Percentiles rank a stretch among this genome's conserved stretches.
phyloP scores from a whole-genome alignment of 2,329 filamentous ascomycete genomes.

The Rhinocladiella mackenziei region DNA sequence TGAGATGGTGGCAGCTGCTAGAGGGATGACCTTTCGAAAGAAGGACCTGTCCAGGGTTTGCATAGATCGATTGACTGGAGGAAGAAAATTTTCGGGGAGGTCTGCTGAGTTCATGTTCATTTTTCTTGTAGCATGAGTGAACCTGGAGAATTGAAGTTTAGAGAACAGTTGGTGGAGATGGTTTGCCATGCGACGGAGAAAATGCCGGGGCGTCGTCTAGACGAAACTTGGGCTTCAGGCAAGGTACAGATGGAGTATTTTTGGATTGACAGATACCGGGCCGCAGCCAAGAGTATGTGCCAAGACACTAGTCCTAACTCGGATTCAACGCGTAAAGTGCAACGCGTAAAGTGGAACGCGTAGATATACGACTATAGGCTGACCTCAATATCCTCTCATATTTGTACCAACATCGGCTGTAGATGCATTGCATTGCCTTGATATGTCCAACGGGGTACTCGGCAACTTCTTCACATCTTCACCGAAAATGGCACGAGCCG shows the following conservation, averaged over 20 bases:
- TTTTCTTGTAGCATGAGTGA: constrained; percentile 8
- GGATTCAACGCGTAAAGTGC: not conserved
- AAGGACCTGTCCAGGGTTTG: constrained; percentile 76
- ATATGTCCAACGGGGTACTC: not conserved
- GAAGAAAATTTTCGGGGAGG: constrained; percentile 60
- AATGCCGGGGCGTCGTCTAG: not conserved
- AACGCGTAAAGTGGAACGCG: constrained; percentile 4
- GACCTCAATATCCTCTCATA: no score
- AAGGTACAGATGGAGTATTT: no score
- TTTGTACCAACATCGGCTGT: no score
- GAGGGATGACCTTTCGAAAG: constrained; percentile 71
- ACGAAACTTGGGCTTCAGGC: no score
- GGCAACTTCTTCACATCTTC: not conserved
- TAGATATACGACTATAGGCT: no score
- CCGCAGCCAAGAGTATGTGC: no score
- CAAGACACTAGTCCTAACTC: no score
- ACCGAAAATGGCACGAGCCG: not conserved
- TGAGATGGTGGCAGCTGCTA: constrained; percentile 73
- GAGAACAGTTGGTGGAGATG: constrained; percentile 12
- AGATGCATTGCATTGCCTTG: no score
- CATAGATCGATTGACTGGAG: constrained; percentile 75
- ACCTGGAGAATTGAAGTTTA: not conserved
- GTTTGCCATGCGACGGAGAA: constrained; percentile 14
- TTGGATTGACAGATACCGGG: no score
- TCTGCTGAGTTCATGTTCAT: constrained; percentile 26